A percentile compares a stretch with the other conserved stretches of the same genome.
phyloP scores from a whole-genome alignment of 805 yeast species.

The Kazachstania africana region DNA sequence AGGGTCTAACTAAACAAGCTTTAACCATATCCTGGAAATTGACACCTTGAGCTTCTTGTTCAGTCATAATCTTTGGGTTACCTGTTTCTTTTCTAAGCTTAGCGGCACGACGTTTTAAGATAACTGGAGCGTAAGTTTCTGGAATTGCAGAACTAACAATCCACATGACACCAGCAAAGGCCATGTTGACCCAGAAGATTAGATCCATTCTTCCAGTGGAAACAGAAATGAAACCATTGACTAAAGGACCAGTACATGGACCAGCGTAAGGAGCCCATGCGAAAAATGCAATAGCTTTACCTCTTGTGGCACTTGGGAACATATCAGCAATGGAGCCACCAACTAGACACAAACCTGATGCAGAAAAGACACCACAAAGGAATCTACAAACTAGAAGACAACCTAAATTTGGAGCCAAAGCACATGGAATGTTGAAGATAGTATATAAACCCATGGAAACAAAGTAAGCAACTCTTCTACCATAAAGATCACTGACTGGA shows the following conservation, averaged over 20 bases:
- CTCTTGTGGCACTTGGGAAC: constrained; percentile 72
- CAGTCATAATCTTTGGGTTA: constrained; percentile 76
- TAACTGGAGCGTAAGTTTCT: constrained; percentile 85
- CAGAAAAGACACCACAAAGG: constrained; percentile 74
- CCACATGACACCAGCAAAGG: constrained; percentile 81
- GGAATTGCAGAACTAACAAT: constrained; percentile 54
- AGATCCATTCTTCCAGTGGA: constrained; percentile 57
- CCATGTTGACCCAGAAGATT: constrained; percentile 86
- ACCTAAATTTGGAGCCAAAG: constrained; percentile 71
- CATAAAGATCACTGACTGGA: constrained; percentile 75
- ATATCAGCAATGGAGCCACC: constrained; percentile 89
- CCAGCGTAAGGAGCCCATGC: constrained; percentile 91
- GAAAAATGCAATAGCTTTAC: constrained; percentile 81
- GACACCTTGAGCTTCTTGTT: constrained; percentile 77
- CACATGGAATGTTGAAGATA: constrained; percentile 79
- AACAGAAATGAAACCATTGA: constrained; percentile 74
- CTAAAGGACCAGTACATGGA: constrained; percentile 81
- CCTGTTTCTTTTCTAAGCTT: constrained; percentile 69
- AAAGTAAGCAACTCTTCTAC: constrained; percentile 75
- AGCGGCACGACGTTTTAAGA: constrained; percentile 54
- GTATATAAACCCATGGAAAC: constrained; percentile 63
- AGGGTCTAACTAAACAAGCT: constrained; percentile 68
- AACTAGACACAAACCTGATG: constrained; percentile 74
- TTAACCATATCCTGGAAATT: constrained; percentile 55
- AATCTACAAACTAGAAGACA: constrained; percentile 74